Percentiles rank a stretch among this genome's conserved stretches.
Conservation (phyloP, 495 filamentous ascomycete species). For the Arthonia radiata region DNA sequence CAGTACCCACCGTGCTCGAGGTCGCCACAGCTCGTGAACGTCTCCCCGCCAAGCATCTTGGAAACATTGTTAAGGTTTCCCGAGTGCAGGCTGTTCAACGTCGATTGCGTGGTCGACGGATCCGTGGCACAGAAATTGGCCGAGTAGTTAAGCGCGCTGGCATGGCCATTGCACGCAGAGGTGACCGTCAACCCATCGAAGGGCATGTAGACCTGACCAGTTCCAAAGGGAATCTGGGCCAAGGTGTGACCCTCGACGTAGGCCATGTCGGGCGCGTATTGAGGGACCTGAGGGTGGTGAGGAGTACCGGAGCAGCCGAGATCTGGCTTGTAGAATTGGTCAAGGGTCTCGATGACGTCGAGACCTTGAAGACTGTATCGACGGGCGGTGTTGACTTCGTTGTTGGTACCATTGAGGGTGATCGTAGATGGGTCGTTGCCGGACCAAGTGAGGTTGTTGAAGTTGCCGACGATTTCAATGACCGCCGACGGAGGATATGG, state of each 20-base stretch:
- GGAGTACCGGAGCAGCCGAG: too few species aligned
- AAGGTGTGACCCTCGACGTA: conserved; percentile 6
- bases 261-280: conserved; percentile 4
- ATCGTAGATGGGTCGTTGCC: conserved; percentile 4
- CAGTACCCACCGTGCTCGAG: too few species aligned
- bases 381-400: conserved; percentile 8
- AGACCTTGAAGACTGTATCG: conserved; percentile 6
- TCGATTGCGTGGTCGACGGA: neutral
- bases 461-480: conserved; percentile 10
- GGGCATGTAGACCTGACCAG: conserved; percentile 6
- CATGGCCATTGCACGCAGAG: conserved; percentile 6
- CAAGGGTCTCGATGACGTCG: conserved; percentile 10
- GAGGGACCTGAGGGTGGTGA: conserved; percentile 7
- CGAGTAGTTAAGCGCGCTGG: conserved; percentile 7
- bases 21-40: conserved; percentile 9
- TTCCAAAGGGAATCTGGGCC: conserved; percentile 5
- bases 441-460: conserved; percentile 11
- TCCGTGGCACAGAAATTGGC: conserved; percentile 7
- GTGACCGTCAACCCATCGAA: conserved; percentile 4
- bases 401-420: conserved; percentile 8
- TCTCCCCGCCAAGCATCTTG: conserved; percentile 7
- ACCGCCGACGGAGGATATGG: conserved; percentile 10
- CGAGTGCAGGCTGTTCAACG: conserved; percentile 2
- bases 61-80: conserved; percentile 5
- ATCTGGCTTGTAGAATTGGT: conserved; percentile 8